Evolutionary conservation across 73 alveolate genomes (phyloP).

Genomic region (Tetrahymena thermophila): DNA sequence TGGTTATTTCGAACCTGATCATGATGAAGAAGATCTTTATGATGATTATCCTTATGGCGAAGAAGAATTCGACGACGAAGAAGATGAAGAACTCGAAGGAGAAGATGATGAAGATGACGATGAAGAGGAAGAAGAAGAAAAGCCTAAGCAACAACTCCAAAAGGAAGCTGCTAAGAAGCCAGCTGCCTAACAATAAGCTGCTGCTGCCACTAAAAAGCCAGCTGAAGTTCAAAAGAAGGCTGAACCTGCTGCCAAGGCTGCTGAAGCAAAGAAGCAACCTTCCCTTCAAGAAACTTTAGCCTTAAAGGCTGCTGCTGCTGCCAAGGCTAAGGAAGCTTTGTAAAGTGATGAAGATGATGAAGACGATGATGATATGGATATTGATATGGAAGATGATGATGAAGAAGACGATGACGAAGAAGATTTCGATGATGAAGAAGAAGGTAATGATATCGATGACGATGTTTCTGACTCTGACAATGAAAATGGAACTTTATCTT

Average conservation of each 20-base stretch:
- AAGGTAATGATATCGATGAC: constrained; percentile 10
- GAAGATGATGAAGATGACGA: constrained; percentile 58
- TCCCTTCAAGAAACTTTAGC: constrained; percentile 11
- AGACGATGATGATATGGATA: constrained; percentile 3
- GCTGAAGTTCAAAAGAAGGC: constrained; percentile 3
- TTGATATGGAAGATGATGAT: constrained; percentile 25
- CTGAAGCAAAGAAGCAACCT: constrained; percentile 28
- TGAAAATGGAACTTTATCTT: not conserved
- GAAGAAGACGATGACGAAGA: constrained; percentile 36
- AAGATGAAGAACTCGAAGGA: constrained; percentile 41
- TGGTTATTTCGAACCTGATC: constrained; percentile 65
- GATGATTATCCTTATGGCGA: not conserved
- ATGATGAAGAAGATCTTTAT: constrained; percentile 31
- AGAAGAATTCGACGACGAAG: constrained; percentile 29
- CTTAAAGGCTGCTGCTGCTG: constrained; percentile 15
- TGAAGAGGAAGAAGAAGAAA: constrained; percentile 16
- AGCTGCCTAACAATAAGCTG: not conserved
- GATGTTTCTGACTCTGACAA: constrained; percentile 46
- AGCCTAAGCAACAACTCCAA: constrained; percentile 17
- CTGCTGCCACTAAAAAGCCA: constrained; percentile 6
- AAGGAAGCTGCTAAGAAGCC: constrained; percentile 18
- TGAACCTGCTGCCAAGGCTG: constrained; percentile 19
- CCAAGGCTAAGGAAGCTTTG: not conserved
- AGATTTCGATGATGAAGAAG: constrained; percentile 51
- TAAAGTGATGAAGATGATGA: constrained; percentile 29